Percentiles rank a stretch among this genome's conserved stretches.
Evolutionary conservation across 345 rosid genomes (phyloP).

Genomic region (Conringia planisiliqua): DNA sequence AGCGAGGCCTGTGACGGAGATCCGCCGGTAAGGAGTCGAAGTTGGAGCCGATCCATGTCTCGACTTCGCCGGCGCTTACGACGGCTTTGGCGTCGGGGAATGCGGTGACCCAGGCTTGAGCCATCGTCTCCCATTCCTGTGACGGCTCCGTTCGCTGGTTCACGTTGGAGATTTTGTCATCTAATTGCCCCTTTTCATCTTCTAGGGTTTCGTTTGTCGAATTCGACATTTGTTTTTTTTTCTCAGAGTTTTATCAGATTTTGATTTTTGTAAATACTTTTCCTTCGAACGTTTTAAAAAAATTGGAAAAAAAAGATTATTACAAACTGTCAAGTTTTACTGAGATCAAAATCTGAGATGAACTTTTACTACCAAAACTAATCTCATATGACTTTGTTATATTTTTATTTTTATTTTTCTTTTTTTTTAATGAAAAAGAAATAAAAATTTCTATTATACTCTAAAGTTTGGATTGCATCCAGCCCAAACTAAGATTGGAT

Average conservation of each 20-base stretch:
- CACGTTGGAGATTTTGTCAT: neutral
- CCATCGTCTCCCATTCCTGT: constrained; percentile 92
- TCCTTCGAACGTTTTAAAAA: neutral
- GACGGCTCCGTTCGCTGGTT: constrained; percentile 35
- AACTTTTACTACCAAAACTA: no score
- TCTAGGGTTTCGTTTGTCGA: neutral
- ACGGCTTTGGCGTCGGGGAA: constrained; percentile 85
- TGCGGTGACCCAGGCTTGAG: constrained; percentile 76
- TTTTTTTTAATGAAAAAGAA: no score
- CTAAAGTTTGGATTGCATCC: no score
- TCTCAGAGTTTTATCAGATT: neutral
- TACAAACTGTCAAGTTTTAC: no score
- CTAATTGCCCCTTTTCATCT: neutral
- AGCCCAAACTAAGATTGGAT: no score
- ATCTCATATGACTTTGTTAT: no score
- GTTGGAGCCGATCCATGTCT: constrained; percentile 86
- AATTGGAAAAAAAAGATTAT: neutral
- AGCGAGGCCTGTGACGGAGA: constrained; percentile 73
- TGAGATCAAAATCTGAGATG: no score
- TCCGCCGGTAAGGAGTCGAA: constrained; percentile 57
- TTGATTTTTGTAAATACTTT: neutral
- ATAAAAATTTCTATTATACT: no score
- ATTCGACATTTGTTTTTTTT: neutral
- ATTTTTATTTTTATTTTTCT: no score
- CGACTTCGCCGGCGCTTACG: constrained; percentile 62